Base-by-base conservation (phyloP, 495 filamentous ascomycete species). In the Penicillium egyptiacum region DNA sequence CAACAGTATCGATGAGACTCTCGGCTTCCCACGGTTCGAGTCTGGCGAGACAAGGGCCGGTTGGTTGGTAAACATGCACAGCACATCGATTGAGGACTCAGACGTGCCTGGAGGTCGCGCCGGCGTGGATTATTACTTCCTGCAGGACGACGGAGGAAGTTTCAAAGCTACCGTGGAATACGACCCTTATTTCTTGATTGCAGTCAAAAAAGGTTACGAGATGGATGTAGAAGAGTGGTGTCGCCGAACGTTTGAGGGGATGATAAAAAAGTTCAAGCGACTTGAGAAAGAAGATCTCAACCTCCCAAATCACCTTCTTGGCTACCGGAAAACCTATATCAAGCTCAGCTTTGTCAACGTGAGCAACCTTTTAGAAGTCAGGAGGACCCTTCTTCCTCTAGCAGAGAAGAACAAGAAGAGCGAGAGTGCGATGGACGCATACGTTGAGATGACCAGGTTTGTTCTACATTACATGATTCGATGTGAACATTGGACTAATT, bases 101-200 rank as follows among this genome's bases (percentile, higher is more conserved):
- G 90, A 91, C 57, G 77, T 90, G 5, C 84, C 86, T 11, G 86
- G 88, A 53, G 92, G 93, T 45, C 83, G 91, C 58, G 91, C 94
- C 2, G 94, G 88, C 7, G 86, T 99, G 52, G 95, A 99, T 73
- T 97, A 88, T 73, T 99, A 96, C 74, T 98, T 99, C 73, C 84
- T 99, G 47, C 91, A 94, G 66, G 91, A 97, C 53, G 89, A 92
- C 65, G 92, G 93, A 11, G 83, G 83, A 22, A 96, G 89, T 23
- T 99, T 98, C 81, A 98, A 98, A 72, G 92, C 94, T 40, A 97
- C 93, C 19, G 76, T 98, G 56, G 90, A 95, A 71, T 96, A 96
- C 67, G 92, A 97, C 69, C 94, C 94, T 26, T 99, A 99, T 73
- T 96, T 99, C 60, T 75, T 98, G 43, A 85, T 99, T 53, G 92